phyloP scores from a whole-genome alignment of 352 stramenopile genomes.

The Thraustochytrium striatum region DNA sequence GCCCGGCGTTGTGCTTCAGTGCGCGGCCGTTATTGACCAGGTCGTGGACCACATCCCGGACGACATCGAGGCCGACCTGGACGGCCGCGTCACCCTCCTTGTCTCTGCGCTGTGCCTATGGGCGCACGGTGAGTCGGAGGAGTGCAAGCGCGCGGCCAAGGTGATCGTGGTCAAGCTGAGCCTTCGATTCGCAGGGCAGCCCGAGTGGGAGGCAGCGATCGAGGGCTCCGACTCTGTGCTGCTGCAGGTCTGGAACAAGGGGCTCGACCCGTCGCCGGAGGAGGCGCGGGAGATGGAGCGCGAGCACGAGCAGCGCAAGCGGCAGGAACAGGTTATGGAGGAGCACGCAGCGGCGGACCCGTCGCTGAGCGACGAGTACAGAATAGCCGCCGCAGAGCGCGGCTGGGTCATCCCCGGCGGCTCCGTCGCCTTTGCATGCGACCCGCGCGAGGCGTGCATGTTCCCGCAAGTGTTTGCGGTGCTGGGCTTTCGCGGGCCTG shows the following conservation, averaged over 20 bases:
- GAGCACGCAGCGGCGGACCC: not conserved
- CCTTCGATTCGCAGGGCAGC: slow-evolving; percentile 10
- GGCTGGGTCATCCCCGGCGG: slow-evolving; percentile 38
- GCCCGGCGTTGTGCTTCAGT: slow-evolving; percentile 32
- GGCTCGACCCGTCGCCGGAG: slow-evolving; percentile 38
- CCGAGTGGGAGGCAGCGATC: slow-evolving; percentile 43
- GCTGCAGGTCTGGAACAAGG: slow-evolving; percentile 32
- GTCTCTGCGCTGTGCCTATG: slow-evolving; percentile 44
- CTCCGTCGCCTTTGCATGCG: not conserved
- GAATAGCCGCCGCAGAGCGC: not conserved
- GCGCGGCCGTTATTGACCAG: slow-evolving; percentile 20
- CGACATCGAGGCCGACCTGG: not conserved
- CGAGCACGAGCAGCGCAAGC: slow-evolving; percentile 27
- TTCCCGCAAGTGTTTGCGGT: slow-evolving; percentile 46
- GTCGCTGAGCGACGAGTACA: not conserved
- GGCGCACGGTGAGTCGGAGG: slow-evolving; percentile 20
- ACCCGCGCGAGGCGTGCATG: slow-evolving; percentile 37
- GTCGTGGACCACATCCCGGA: slow-evolving; percentile 36
- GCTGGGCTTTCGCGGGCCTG: slow-evolving; percentile 27
- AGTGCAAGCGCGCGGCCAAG: slow-evolving; percentile 45
- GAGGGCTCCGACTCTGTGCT: not conserved
- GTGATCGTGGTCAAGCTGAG: slow-evolving; percentile 43
- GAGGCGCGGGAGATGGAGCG: slow-evolving; percentile 41
- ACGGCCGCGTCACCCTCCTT: slow-evolving; percentile 7
- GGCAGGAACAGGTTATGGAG: slow-evolving; percentile 40